Conservation (phyloP, 2,329 filamentous ascomycete species). For the Corynespora cassiicola region DNA sequence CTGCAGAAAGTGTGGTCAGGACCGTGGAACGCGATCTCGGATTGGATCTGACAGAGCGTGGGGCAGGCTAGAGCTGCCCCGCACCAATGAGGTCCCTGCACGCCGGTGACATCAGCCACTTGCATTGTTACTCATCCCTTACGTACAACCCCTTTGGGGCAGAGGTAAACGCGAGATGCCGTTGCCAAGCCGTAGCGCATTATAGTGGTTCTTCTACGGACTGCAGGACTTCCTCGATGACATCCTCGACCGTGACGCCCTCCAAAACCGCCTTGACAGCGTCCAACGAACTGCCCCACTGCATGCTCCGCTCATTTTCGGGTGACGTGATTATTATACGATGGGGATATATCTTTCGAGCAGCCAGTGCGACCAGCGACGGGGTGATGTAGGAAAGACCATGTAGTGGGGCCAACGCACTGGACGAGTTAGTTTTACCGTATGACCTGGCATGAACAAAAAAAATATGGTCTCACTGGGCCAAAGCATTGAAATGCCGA, state of each 20-base stretch:
- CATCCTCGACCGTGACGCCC: constrained; percentile 60
- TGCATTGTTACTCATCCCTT: constrained; percentile 33
- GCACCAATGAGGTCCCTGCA: constrained; percentile 23
- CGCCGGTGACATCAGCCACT: constrained; percentile 29
- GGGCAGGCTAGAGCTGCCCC: constrained; percentile 25
- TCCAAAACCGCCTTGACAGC: constrained; percentile 73
- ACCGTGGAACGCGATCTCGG: too few relatives aligned
- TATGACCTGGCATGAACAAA: neutral
- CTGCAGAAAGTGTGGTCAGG: too few relatives aligned
- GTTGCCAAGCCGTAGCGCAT: too few relatives aligned
- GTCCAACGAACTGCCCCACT: constrained; percentile 84
- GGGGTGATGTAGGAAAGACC: constrained; percentile 82
- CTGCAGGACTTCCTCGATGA: constrained; percentile 65
- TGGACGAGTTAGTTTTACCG: constrained; percentile 41
- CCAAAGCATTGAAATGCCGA: constrained; percentile 73
- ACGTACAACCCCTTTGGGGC: neutral
- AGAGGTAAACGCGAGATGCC: too few relatives aligned
- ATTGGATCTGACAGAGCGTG: too few relatives aligned
- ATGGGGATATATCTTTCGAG: constrained; percentile 87
- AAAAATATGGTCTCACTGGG: constrained; percentile 54
- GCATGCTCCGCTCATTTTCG: constrained; percentile 81
- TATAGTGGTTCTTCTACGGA: constrained; percentile 63
- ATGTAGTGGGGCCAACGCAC: constrained; percentile 81
- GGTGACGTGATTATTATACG: constrained; percentile 74
- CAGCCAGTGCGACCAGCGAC: constrained; percentile 80